These are phyloP conservation scores for Conoideocrella luteorostrata DNA, from an alignment of 2,329 filamentous ascomycete species.

Conservation along the genomic window DNA sequence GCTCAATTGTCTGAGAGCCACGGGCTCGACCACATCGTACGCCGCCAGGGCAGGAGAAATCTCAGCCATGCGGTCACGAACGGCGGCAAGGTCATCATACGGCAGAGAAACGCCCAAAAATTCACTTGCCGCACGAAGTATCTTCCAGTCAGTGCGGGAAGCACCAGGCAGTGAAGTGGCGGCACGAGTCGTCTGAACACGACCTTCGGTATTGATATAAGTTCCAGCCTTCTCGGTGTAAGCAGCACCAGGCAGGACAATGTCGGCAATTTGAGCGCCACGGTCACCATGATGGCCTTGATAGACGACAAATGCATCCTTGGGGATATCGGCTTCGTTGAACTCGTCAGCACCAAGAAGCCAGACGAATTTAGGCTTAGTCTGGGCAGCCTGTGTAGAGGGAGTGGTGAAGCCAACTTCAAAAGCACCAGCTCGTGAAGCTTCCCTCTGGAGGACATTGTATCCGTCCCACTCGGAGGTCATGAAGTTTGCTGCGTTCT, in stretches of 20 bases:
- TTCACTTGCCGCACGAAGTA: slow-evolving; percentile 86
- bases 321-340: slow-evolving; percentile 76
- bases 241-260: slow-evolving; percentile 87
- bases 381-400: slow-evolving; percentile 72
- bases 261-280: slow-evolving; percentile 86
- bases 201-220: slow-evolving; percentile 96
- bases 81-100: slow-evolving; percentile 84
- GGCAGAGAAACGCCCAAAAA: slow-evolving; percentile 82
- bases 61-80: slow-evolving; percentile 91
- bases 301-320: slow-evolving; percentile 94
- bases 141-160: slow-evolving; percentile 97
- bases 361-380: slow-evolving; percentile 92
- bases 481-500: slow-evolving; percentile 81
- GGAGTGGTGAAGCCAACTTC: slow-evolving; percentile 92
- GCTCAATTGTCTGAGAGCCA: slow-evolving; percentile 66
- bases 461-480: slow-evolving; percentile 94
- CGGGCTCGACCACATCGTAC: slow-evolving; percentile 87
- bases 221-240: slow-evolving; percentile 97
- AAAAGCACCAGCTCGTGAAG: slow-evolving; percentile 87
- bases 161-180: slow-evolving; percentile 86
- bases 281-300: slow-evolving; percentile 96
- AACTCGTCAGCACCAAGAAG: slow-evolving; percentile 94
- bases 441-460: slow-evolving; percentile 90
- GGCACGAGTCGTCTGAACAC: slow-evolving; percentile 86
- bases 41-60: slow-evolving; percentile 84